phyloP scores from a whole-genome alignment of 768 basidiomycete genomes.

The Mycena latifolia region DNA sequence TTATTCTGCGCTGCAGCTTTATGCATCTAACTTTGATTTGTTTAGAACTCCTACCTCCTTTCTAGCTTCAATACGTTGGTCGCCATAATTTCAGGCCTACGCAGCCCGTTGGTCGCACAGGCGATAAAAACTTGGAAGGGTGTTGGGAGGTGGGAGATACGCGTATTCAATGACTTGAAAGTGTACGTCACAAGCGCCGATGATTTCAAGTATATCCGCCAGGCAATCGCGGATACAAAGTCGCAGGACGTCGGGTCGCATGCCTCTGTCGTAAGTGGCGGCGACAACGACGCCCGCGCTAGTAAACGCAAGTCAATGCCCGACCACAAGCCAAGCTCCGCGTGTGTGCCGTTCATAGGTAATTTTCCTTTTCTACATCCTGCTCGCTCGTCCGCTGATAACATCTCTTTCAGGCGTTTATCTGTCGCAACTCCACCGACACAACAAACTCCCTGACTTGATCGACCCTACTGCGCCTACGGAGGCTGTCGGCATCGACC shows the following conservation, averaged over 20 bases:
- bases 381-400: conserved; percentile 1
- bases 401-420: conserved; percentile 70
- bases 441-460: conserved; percentile 79
- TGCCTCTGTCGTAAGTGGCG: conserved; percentile 64
- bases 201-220: conserved; percentile 83
- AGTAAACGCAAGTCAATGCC: conserved; percentile 54
- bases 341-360: conserved; percentile 91
- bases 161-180: conserved; percentile 80
- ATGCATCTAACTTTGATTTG: conserved; percentile 7
- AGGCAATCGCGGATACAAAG: conserved; percentile 76
- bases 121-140: conserved; percentile 79
- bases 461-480: conserved; percentile 88
- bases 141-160: conserved; percentile 76
- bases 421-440: conserved; percentile 75
- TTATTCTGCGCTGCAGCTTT: conserved; percentile 3
- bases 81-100: conserved; percentile 84
- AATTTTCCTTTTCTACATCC: conserved; percentile 22
- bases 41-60: conserved; percentile 82
- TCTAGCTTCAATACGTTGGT: conserved; percentile 85
- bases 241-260: conserved; percentile 67
- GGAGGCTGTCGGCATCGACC: conserved; percentile 74
- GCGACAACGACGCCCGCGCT: conserved; percentile 52
- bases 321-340: conserved; percentile 54
- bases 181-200: conserved; percentile 71
- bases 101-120: conserved; percentile 73